Evolutionary conservation across 371 early-diverging fungal species (phyloP), one percentile per base, ranked within the genome.

Genomic region (Circinella minor): DNA sequence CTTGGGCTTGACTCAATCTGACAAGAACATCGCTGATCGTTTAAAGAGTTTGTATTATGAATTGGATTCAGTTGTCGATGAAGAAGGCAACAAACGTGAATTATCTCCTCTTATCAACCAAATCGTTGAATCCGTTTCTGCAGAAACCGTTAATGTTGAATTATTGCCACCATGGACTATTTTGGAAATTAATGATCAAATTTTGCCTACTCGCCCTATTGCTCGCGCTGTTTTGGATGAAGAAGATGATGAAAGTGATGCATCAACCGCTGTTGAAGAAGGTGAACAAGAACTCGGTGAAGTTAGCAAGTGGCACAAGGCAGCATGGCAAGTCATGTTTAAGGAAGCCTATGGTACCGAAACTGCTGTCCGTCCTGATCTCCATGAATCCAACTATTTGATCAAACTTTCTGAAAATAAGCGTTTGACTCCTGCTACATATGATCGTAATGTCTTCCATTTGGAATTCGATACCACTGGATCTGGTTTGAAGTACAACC

Each of bases 381-480:
- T 90, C 15, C 82, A 84, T 43, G 90, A 87, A 46, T 77, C 83
- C 43, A 87, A 89, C 4, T 92, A 84, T 74, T 71, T 85, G 14
- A 88, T 96, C 68, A 86, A 78, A 73, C 88, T 95, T 27, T 82
- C 90, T 17, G 91, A 92, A 68, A 90, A 92, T 84, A 81, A 86
- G 55, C 92, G 96, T 27, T 81, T 97, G 74, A 97, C 97, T 3
- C 96, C 97, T 4, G 76, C 79, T 5, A 73, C 82, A 36, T 97
- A 97, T 80, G 96, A 96, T 71, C 94, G 97, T 72, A 94, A 96
- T 75, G 93, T 97, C 14, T 95, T 97, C 91, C 97, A 97, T 80
- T 85, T 97, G 59, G 97, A 97, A 81, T 92, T 97, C 70, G 97
- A 96, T 71, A 94, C 91, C 38, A 83, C 85, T 49, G 84, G 84